phyloP scores from a whole-genome alignment of 2,329 filamentous ascomycete genomes.

The Diplodia corticola region DNA sequence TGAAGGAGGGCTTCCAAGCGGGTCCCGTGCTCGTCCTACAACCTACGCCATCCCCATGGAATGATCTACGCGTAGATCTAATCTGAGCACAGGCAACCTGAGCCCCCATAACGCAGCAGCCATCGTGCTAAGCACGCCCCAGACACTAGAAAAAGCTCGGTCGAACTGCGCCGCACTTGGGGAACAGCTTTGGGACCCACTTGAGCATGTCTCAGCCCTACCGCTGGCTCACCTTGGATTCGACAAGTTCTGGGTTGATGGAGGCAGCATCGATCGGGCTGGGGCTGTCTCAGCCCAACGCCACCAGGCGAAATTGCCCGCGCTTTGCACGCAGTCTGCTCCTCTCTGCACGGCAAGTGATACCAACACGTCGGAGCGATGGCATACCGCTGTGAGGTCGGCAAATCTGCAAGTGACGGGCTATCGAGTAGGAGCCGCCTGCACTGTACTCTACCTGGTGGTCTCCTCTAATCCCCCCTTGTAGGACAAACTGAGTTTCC shows the following conservation, averaged over 20 bases:
- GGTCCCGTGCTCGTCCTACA: neutral
- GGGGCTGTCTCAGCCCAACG: conserved; percentile 2
- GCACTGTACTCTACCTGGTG: conserved; percentile 22
- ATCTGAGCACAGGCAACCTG: conserved; percentile 23
- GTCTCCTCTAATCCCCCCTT: conserved; percentile 30
- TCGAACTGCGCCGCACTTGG: conserved; percentile 23
- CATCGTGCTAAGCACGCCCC: conserved; percentile 23
- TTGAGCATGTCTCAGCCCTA: neutral
- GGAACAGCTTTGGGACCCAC: conserved; percentile 24
- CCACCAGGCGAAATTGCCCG: conserved; percentile 25
- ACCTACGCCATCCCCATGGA: conserved; percentile 8
- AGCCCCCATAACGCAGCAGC: conserved; percentile 18
- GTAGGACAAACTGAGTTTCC: conserved; percentile 49
- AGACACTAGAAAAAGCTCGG: conserved; percentile 23
- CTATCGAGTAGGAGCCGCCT: conserved; percentile 19
- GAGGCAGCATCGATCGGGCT: conserved; percentile 3
- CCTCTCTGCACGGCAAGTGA: conserved; percentile 26
- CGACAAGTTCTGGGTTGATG: conserved; percentile 24
- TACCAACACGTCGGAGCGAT: conserved; percentile 25
- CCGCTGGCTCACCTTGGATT: conserved; percentile 20
- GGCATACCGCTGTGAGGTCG: conserved; percentile 27
- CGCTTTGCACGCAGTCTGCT: conserved; percentile 29
- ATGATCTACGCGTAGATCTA: conserved; percentile 12
- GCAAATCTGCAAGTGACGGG: conserved; percentile 27
- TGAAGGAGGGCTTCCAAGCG: neutral